phyloP scores from a whole-genome alignment of 108 stramenopile species.

The Skeletonema menzelii region DNA sequence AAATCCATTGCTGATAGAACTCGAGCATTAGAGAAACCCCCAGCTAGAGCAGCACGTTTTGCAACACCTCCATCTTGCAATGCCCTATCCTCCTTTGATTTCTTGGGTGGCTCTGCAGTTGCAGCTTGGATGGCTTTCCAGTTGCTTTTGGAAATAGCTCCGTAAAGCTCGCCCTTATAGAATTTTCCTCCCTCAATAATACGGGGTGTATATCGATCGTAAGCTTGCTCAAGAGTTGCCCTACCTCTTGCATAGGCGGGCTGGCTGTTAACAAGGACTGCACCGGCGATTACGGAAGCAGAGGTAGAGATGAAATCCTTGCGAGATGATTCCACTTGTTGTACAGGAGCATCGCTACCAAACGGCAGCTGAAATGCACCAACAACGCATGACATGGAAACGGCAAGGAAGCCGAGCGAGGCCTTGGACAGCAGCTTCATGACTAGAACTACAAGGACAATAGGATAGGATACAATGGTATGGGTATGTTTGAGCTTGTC shows the following conservation, averaged over 20 bases:
- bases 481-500: too few species aligned
- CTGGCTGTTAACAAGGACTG: constrained; percentile 7
- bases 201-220: constrained; percentile 77
- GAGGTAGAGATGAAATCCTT: constrained; percentile 20
- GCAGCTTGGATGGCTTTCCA: constrained; percentile 62
- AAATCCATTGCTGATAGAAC: constrained; percentile 68
- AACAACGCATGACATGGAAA: background rate
- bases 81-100: constrained; percentile 68
- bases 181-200: constrained; percentile 77
- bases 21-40: constrained; percentile 73
- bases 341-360: background rate
- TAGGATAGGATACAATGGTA: too few species aligned
- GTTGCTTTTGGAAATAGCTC: constrained; percentile 60
- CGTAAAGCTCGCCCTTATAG: constrained; percentile 56
- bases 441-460: too few species aligned
- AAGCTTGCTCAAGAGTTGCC: constrained; percentile 75
- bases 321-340: constrained; percentile 2
- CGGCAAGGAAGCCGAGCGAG: background rate
- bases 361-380: background rate
- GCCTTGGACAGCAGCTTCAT: background rate
- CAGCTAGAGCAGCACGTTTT: constrained; percentile 76
- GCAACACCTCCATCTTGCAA: constrained; percentile 75
- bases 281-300: constrained; percentile 6
- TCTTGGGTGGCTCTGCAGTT: constrained; percentile 71
- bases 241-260: constrained; percentile 67